Evolutionary conservation across 2,329 filamentous ascomycete genomes (phyloP), one percentile per base, ranked within the genome.

Genomic region (Colletotrichum endophyticum): DNA sequence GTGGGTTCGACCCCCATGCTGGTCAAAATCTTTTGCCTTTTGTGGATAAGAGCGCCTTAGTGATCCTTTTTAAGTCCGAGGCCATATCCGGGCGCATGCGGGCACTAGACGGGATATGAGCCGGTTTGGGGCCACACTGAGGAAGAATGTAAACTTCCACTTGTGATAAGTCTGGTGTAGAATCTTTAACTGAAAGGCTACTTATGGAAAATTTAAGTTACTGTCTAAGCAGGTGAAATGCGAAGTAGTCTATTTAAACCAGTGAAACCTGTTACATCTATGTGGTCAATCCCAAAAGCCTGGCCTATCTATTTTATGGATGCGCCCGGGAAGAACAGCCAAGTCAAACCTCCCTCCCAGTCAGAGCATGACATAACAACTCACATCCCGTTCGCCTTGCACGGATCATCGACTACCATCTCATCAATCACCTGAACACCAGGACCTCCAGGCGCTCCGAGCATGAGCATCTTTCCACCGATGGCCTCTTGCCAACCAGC

Each of bases 1-100:
- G 64, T 73, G 74, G 74, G 74, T 76, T 76, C 74, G 74, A 76
- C 74, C 74, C 74, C 74, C 74, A 76, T 69, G 74, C 74, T 76
- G 74, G 74, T 76, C 74, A 76, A 61, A 30, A 22, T 66, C 16
- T 71, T 66, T 71, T 66, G 15, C 8, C 6, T 22, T 0, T 34
- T 34, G 12, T 62, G 28, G 59, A 15, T 3, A 62, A 22, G 3
- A 13, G 44, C n/a, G 19, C 3, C 8, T 2, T 13, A n/a, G 19
- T n/a, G 5, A 2, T 32, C 5, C 5, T 32, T 32, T 34, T 53
- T 15, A 12, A 56, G 44, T 30, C 25, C 22, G 27, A 22, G 44
- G 16, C 30, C 25, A 44, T 22, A 34, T n/a, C 15, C n/a, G 32
- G 30, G 30, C 7, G 8, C 32, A 16, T 25, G 9, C 2, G 11